A percentile compares a stretch with the other conserved stretches of the same genome.
Evolutionary conservation across 345 rosid genomes (phyloP).

Genomic region (Hibiscus mutabilis): DNA sequence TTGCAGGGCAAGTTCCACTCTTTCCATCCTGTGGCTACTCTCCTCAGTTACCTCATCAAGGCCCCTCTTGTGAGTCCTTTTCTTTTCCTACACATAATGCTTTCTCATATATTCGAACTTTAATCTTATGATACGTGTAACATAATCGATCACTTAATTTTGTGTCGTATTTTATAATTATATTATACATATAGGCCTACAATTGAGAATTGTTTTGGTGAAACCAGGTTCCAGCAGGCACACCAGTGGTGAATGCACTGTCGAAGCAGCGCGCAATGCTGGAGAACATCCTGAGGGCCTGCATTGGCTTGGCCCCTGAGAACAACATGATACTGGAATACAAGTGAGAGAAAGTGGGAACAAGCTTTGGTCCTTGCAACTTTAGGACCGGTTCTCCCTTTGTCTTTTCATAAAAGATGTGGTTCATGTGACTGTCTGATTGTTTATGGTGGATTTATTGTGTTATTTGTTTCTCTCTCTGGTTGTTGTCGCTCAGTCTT

Average conservation of each 20-base stretch:
- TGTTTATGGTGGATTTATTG: not conserved
- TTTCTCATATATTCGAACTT: too few relatives aligned
- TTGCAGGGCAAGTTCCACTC: slow-evolving; percentile 89
- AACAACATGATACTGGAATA: slow-evolving; percentile 98
- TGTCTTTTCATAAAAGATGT: not conserved
- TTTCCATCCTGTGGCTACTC: slow-evolving; percentile 96
- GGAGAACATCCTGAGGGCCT: slow-evolving; percentile 91
- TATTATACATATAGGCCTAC: too few relatives aligned
- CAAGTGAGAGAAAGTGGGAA: slow-evolving; percentile 48
- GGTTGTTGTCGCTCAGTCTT: not conserved
- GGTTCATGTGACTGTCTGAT: slow-evolving; percentile 3
- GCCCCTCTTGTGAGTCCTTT: slow-evolving; percentile 79
- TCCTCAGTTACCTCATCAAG: slow-evolving; percentile 95
- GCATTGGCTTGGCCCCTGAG: slow-evolving; percentile 90
- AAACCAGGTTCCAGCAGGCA: slow-evolving; percentile 86
- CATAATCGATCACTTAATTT: too few relatives aligned
- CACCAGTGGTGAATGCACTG: slow-evolving; percentile 92
- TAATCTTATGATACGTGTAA: too few relatives aligned
- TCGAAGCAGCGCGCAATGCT: slow-evolving; percentile 97
- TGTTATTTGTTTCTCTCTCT: not conserved
- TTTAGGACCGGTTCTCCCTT: slow-evolving; percentile 6
- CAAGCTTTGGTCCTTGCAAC: slow-evolving; percentile 5
- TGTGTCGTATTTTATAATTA: too few relatives aligned
- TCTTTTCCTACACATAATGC: not conserved
- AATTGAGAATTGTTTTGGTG: too few relatives aligned